phyloP scores from a whole-genome alignment of 2,329 filamentous ascomycete genomes.

The Phialemonium atrogriseum region DNA sequence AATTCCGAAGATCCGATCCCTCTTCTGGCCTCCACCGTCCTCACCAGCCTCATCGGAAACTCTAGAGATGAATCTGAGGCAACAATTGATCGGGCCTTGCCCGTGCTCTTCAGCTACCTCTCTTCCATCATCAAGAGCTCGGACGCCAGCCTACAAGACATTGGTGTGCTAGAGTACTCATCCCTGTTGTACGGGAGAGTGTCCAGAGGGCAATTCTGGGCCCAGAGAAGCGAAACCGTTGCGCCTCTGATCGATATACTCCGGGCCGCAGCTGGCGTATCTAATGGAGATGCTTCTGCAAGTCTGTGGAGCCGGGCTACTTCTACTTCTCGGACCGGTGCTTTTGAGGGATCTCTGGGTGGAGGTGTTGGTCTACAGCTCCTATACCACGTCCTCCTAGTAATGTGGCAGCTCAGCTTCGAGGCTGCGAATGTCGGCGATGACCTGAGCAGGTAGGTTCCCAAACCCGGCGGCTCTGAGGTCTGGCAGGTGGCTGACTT shows the following conservation, averaged over 20 bases:
- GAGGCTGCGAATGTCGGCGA: constrained; percentile 67
- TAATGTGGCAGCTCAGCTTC: constrained; percentile 95
- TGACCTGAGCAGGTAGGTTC: constrained; percentile 73
- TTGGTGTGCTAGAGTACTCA: constrained; percentile 88
- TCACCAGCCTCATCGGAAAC: constrained; percentile 68
- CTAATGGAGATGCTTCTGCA: constrained; percentile 54
- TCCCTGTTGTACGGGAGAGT: constrained; percentile 67
- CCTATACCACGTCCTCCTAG: constrained; percentile 86
- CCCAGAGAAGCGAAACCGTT: constrained; percentile 77
- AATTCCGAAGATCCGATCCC: constrained; percentile 71
- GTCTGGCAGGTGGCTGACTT: neutral
- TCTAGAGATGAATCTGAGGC: constrained; percentile 55
- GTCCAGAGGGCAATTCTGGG: constrained; percentile 81
- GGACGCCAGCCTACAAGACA: constrained; percentile 88
- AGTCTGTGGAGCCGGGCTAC: constrained; percentile 53
- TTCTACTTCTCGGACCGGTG: constrained; percentile 38
- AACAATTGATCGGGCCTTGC: constrained; percentile 64
- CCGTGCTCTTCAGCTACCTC: constrained; percentile 78
- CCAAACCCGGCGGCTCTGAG: neutral
- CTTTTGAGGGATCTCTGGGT: constrained; percentile 55
- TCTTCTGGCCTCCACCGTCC: constrained; percentile 78
- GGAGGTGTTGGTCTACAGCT: constrained; percentile 87
- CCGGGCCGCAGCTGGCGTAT: constrained; percentile 64
- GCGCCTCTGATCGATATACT: constrained; percentile 77
- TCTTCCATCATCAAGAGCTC: constrained; percentile 74